A percentile compares a stretch with the other conserved stretches of the same genome.
Evolutionary conservation across 257 asterid genomes (phyloP).

Genomic region (Rubia yunnanensis): DNA sequence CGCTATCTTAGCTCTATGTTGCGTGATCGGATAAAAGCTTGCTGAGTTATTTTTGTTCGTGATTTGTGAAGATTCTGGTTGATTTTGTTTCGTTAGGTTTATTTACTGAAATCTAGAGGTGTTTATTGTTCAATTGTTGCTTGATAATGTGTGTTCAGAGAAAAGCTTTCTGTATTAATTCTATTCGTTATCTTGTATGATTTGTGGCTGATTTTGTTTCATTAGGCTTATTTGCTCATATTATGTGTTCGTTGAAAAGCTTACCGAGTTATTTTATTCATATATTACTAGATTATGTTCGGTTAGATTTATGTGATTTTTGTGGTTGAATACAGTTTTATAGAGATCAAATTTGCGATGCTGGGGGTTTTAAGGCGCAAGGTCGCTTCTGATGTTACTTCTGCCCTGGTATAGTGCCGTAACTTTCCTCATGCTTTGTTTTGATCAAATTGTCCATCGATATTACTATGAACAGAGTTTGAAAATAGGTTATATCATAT

Average conservation of each 20-base stretch:
- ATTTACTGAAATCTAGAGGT: neutral
- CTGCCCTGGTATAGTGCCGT: slow-evolving; percentile 37
- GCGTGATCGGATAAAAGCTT: neutral
- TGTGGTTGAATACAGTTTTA: slow-evolving; percentile 19
- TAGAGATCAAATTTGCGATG: slow-evolving; percentile 45
- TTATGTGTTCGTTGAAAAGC: neutral
- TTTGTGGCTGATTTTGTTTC: neutral
- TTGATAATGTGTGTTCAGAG: too few relatives aligned
- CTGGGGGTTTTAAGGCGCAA: slow-evolving; percentile 82
- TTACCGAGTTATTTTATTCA: neutral
- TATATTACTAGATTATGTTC: neutral
- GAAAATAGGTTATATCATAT: slow-evolving; percentile 9
- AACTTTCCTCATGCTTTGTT: neutral
- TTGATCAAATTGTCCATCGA: neutral
- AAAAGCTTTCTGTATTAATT: neutral
- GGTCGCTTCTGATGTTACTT: slow-evolving; percentile 56
- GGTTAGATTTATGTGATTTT: neutral
- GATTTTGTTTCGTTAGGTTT: neutral
- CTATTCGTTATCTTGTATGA: neutral
- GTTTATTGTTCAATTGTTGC: neutral
- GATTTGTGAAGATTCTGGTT: neutral
- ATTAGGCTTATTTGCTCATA: neutral
- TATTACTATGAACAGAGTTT: neutral
- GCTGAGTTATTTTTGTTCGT: neutral
- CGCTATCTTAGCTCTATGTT: neutral